Base-by-base conservation (phyloP, 805 yeast genomes). In the Yarrowia hollandica region DNA sequence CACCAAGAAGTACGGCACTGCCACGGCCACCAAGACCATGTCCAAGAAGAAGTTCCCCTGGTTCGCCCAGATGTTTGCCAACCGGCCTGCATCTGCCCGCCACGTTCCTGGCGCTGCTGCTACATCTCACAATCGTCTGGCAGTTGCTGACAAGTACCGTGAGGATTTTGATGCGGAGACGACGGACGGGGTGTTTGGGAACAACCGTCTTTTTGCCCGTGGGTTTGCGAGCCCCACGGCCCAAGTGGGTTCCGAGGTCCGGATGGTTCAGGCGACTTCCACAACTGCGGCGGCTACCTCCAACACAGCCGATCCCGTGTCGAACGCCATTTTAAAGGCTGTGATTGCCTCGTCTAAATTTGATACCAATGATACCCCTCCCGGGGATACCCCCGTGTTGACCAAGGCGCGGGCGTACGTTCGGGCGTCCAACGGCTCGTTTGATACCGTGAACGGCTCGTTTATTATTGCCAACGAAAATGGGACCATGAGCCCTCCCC, bases 21-120 rank as follows among this genome's bases (percentile, higher is more conserved):
- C 30, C 19, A 23, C 30, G 23, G 23, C 54, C 31, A 48, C 55
- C 55, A 22, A 31, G 22, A 33, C 39, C 21, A 22, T 48, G 39
- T 33, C 55, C 5, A 48, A 48, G 35, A 44, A 44, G 35, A 48
- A 48, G 55, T 48, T 48, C 39, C 38, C 39, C 19, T 44, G 52
- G 52, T 44, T 44, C 14, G 52, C 35, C 1, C 52, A 44, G 23
- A 44, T 44, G 52, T 44, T 44, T n/a, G 35, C 25, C 10, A 14
- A 12, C 9, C 52, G 48, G 2, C 5, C 48, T 5, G 48, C 16
- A 3, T 41, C 52, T 8, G 52, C 26, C 7, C 52, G 52, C 14
- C 21, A 16, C n/a, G 26, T 28, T 4, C 52, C 52, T 10, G 52
- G 52, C 12, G 34, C 52, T n/a, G 52, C 35, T 14, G 52, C 34